Evolutionary conservation across 140 eudicot species (phyloP).

Genomic region (Senecio squalidus): DNA sequence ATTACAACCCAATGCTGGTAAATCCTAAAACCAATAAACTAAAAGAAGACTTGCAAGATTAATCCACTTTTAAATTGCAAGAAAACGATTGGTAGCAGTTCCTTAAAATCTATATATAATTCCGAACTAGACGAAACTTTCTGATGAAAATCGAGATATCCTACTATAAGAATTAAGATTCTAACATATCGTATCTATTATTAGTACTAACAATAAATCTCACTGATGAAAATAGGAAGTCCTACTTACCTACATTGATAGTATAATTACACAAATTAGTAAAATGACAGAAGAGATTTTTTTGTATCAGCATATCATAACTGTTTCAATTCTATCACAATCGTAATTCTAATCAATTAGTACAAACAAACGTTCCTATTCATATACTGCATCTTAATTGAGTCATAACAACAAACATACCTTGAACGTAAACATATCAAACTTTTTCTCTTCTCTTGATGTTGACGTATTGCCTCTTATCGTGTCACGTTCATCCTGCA

Average conservation of each 20-base stretch:
- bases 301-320: not conserved
- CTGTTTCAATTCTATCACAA: slow-evolving; percentile 10
- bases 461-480: not conserved
- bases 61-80: too few species aligned
- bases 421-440: slow-evolving; percentile 25
- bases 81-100: too few species aligned
- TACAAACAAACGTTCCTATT: slow-evolving; percentile 21
- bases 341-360: slow-evolving; percentile 4
- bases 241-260: slow-evolving; percentile 16
- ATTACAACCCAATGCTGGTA: too few species aligned
- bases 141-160: too few species aligned
- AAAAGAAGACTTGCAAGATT: too few species aligned
- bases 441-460: slow-evolving; percentile 17
- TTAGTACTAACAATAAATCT: not conserved
- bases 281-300: slow-evolving; percentile 16
- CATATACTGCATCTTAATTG: not conserved
- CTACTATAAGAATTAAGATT: too few species aligned
- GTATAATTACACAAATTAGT: not conserved
- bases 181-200: not conserved
- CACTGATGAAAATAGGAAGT: slow-evolving; percentile 10
- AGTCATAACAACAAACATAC: slow-evolving; percentile 5
- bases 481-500: slow-evolving; percentile 19
- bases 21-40: too few species aligned
- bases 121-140: too few species aligned
- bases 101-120: too few species aligned